Percentiles rank a stretch among this genome's conserved stretches.
phyloP scores from a whole-genome alignment of 2,329 filamentous ascomycete genomes.

The Venturia carpophila region DNA sequence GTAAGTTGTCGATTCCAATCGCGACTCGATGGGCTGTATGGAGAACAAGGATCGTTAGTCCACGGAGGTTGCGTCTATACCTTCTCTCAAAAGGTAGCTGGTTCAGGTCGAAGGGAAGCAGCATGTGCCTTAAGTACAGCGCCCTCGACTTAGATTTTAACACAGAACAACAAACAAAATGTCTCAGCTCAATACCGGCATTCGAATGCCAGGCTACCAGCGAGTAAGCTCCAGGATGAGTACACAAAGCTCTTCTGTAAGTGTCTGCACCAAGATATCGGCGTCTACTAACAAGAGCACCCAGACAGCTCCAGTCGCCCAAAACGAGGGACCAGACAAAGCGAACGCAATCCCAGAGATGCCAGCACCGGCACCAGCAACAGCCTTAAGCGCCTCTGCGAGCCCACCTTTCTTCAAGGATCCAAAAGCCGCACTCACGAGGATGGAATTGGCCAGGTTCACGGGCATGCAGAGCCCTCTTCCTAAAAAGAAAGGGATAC shows the following conservation, averaged over 20 bases:
- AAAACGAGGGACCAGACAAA: not conserved
- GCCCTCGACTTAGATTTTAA: not conserved
- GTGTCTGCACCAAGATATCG: no score
- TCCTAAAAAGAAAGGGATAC: not conserved
- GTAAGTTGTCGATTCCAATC: not conserved
- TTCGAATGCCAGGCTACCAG: constrained; percentile 3
- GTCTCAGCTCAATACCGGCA: constrained; percentile 5
- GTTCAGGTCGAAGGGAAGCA: not conserved
- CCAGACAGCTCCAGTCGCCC: not conserved
- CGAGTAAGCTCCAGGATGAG: constrained; percentile 7
- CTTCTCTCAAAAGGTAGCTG: not conserved
- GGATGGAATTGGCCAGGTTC: not conserved
- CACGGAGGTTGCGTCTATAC: not conserved
- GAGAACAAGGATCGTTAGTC: not conserved
- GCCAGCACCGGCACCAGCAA: not conserved
- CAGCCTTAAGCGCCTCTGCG: not conserved
- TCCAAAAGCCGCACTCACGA: not conserved
- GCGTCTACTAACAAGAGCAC: not conserved
- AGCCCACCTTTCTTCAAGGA: not conserved
- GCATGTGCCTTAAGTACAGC: not conserved
- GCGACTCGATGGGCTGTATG: not conserved
- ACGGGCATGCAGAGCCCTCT: constrained; percentile 5
- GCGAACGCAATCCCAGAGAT: not conserved
- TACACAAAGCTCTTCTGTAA: not conserved
- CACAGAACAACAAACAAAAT: not conserved